Evolutionary conservation across 2,329 filamentous ascomycete species (phyloP).

Genomic region (Dendryphion nanum): DNA sequence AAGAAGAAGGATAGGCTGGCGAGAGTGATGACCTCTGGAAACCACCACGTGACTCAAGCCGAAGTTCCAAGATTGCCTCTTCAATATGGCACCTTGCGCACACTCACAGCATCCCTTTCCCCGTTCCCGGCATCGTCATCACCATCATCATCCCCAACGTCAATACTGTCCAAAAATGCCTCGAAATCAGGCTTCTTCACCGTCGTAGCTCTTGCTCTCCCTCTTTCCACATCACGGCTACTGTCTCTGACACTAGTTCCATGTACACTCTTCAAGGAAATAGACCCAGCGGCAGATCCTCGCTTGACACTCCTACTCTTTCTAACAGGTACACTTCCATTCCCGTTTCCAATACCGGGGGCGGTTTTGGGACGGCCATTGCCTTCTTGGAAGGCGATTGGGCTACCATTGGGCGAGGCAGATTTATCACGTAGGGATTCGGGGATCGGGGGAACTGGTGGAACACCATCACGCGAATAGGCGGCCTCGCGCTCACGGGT

Average conservation of each 20-base stretch:
- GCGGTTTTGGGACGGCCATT: constrained; percentile 21
- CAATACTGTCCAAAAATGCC: constrained; percentile 36
- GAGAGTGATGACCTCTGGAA: too few species aligned
- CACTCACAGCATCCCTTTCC: constrained; percentile 27
- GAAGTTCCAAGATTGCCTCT: too few species aligned
- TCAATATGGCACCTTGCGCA: constrained; percentile 8
- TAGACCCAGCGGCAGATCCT: constrained; percentile 11
- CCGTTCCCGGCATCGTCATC: constrained; percentile 7
- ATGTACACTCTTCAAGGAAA: too few species aligned
- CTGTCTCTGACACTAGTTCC: constrained; percentile 9
- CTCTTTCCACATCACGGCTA: not conserved
- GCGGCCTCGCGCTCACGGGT: constrained; percentile 12
- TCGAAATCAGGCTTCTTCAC: constrained; percentile 27
- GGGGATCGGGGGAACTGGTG: constrained; percentile 36
- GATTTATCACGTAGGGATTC: constrained; percentile 23
- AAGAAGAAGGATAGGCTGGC: too few species aligned
- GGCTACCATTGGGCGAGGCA: constrained; percentile 2
- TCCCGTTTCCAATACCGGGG: constrained; percentile 9
- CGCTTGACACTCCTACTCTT: constrained; percentile 29
- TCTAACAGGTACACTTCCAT: constrained; percentile 11
- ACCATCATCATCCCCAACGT: constrained; percentile 23
- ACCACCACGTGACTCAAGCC: too few species aligned
- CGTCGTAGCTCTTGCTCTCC: constrained; percentile 1
- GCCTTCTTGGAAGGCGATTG: not conserved
- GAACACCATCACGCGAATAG: constrained; percentile 18